These are phyloP conservation scores for Serendipita sp. DNA, from an alignment of 768 basidiomycete genomes.

Conservation along the genomic window DNA sequence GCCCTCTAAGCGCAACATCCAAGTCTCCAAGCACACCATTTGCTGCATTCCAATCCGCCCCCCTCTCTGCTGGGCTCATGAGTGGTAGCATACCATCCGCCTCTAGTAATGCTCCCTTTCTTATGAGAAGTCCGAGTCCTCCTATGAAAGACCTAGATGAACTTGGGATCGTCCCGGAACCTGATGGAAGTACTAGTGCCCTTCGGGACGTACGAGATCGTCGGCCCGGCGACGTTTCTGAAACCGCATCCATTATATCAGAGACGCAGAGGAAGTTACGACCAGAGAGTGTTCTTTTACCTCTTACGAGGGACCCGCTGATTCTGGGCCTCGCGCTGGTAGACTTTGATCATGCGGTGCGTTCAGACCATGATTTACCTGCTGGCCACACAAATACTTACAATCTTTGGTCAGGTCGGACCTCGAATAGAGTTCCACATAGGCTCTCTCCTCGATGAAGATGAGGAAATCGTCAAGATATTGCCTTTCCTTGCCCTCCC, in stretches of 20 bases:
- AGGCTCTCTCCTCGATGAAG: constrained; percentile 54
- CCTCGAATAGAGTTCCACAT: constrained; percentile 76
- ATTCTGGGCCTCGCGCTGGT: constrained; percentile 81
- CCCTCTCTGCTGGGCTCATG: not conserved
- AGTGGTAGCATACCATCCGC: constrained; percentile 3
- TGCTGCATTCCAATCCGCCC: not conserved
- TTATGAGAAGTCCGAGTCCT: not conserved
- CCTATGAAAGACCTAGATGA: not conserved
- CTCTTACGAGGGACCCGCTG: constrained; percentile 40
- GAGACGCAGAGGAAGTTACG: constrained; percentile 35
- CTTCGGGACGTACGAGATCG: not conserved
- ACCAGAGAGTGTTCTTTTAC: constrained; percentile 62
- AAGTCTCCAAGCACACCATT: not conserved
- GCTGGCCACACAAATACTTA: not conserved
- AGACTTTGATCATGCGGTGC: constrained; percentile 86
- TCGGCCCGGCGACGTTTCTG: not conserved
- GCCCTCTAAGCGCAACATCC: not conserved
- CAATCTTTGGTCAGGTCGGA: constrained; percentile 44
- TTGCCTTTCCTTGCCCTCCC: constrained; percentile 93
- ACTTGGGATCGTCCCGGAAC: not conserved
- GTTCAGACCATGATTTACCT: constrained; percentile 10
- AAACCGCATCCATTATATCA: constrained; percentile 10
- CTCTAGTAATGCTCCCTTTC: not conserved
- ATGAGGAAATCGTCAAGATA: constrained; percentile 71
- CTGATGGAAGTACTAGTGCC: constrained; percentile 1